Evolutionary conservation across 1,284 basidiomycete species (phyloP).

Genomic region (Ceratobasidium sp.): DNA sequence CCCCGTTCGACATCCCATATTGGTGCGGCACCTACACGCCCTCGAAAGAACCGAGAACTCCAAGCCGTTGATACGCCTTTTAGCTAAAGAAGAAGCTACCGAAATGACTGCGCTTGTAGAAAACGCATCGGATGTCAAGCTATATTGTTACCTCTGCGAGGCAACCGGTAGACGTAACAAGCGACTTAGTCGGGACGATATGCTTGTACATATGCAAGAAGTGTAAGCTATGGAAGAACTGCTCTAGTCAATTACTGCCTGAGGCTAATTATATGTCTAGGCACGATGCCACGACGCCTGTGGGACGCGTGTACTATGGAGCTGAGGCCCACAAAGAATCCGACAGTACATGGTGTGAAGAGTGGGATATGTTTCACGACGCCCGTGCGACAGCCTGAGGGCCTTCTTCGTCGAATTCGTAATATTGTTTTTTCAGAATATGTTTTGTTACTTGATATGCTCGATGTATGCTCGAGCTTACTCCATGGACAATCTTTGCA

Average conservation of each 20-base stretch:
- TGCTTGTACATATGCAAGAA: neutral
- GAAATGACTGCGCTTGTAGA: neutral
- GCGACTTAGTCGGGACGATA: neutral
- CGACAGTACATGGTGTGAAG: neutral
- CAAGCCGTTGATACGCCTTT: neutral
- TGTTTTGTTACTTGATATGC: too few relatives aligned
- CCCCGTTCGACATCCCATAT: neutral
- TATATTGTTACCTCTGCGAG: neutral
- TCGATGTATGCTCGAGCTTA: too few relatives aligned
- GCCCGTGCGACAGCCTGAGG: neutral
- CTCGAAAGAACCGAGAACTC: neutral
- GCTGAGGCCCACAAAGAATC: neutral
- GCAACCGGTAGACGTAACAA: neutral
- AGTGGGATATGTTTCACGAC: neutral
- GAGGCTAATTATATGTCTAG: neutral
- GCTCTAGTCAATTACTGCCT: neutral
- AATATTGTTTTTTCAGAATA: too few relatives aligned
- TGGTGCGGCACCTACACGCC: neutral
- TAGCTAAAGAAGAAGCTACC: neutral
- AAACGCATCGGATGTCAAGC: neutral
- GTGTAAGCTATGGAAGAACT: neutral
- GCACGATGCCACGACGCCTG: neutral
- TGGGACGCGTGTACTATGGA: neutral
- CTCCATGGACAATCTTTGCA: too few relatives aligned
- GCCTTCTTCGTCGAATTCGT: too few relatives aligned